These are phyloP conservation scores for Dentipellis fragilis DNA, from an alignment of 768 basidiomycete genomes.

Conservation along the genomic window DNA sequence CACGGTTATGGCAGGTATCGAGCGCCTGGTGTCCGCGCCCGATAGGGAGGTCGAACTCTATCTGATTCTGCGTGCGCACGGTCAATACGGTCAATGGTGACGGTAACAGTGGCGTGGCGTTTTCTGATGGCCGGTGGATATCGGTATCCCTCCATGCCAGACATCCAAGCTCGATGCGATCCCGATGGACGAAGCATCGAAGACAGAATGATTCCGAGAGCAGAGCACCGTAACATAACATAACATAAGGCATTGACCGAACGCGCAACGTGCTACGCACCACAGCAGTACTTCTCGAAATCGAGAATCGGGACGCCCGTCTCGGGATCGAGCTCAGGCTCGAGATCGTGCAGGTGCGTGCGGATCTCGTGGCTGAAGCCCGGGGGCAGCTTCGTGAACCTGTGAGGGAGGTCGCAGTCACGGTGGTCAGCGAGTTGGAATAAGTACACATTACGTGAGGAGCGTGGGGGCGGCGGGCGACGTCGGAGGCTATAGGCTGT, in stretches of 20 bases:
- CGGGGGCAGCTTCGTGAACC: conserved; percentile 73
- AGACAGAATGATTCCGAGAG: not conserved
- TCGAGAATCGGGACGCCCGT: conserved; percentile 59
- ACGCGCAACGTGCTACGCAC: conserved; percentile 27
- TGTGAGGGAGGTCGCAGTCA: conserved; percentile 21
- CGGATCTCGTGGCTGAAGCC: conserved; percentile 67
- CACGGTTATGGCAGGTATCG: no score
- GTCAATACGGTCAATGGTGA: no score
- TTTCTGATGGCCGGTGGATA: no score
- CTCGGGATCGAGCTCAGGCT: conserved; percentile 28
- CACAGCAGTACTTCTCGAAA: conserved; percentile 65
- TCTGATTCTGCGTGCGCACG: no score
- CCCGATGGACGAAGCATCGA: not conserved
- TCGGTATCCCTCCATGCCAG: no score
- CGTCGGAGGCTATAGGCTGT: not conserved
- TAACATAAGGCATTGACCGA: no score
- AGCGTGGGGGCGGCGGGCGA: no score
- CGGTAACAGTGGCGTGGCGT: no score
- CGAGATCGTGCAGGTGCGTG: conserved; percentile 46
- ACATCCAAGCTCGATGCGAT: no score
- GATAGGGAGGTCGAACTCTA: no score
- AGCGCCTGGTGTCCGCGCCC: no score
- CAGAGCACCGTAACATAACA: no score
- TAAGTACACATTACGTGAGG: not conserved
- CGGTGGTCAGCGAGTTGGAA: not conserved